These are phyloP conservation scores for Linum trigynum DNA, from an alignment of 345 rosid genomes.

Conservation along the genomic window DNA sequence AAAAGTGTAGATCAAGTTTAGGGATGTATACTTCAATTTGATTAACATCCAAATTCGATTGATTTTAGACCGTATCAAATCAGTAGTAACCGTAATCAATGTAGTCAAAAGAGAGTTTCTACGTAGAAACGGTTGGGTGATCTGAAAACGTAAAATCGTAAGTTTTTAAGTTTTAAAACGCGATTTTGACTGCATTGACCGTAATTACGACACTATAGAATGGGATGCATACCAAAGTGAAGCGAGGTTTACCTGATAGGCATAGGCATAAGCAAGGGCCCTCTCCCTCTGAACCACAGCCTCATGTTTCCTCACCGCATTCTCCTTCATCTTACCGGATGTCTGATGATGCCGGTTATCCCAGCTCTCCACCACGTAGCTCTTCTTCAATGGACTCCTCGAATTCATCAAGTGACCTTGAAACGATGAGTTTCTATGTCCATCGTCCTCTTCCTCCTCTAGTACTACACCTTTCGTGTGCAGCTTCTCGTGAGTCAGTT, in stretches of 20 bases:
- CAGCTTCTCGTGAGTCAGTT: slow-evolving; percentile 40
- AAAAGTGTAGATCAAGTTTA: too few species aligned
- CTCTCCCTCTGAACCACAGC: slow-evolving; percentile 64
- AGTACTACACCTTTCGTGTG: slow-evolving; percentile 15
- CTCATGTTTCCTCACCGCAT: slow-evolving; percentile 40
- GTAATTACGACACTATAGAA: too few species aligned
- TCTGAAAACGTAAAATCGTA: too few species aligned
- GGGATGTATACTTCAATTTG: too few species aligned
- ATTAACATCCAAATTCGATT: neutral
- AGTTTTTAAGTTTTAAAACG: too few species aligned
- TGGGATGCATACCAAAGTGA: too few species aligned
- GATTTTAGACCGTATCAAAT: neutral
- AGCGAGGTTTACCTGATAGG: slow-evolving; percentile 46
- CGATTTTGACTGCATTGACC: too few species aligned
- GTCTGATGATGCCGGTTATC: slow-evolving; percentile 36
- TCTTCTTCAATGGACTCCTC: slow-evolving; percentile 31
- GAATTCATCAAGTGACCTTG: neutral
- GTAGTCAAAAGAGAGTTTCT: too few species aligned
- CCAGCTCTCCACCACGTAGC: slow-evolving; percentile 22
- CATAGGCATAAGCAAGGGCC: slow-evolving; percentile 92
- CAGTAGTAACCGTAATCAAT: too few species aligned
- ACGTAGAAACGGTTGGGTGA: too few species aligned
- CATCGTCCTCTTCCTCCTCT: slow-evolving; percentile 35
- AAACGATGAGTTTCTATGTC: neutral
- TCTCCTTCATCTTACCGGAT: slow-evolving; percentile 31